Base-by-base conservation (phyloP, 768 basidiomycete species). In the Leucocoprinus leucothites region DNA sequence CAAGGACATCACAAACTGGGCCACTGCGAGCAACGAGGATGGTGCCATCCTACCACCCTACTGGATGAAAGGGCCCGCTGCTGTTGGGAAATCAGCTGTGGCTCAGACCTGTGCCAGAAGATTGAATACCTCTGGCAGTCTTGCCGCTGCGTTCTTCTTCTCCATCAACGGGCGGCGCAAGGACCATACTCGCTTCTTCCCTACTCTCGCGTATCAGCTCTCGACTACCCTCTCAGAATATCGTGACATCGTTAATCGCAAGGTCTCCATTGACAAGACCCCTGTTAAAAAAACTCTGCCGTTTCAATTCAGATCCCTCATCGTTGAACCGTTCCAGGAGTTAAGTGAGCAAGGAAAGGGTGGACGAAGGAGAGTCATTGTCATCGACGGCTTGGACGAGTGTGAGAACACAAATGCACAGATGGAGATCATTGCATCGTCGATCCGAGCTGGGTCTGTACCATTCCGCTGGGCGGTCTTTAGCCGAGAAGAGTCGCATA, bases 91-190 rank as follows among this genome's bases (percentile, higher is more conserved):
- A 28, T 51, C 56, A 3, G 26, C 56, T 7, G 16, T 57, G 1
- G 41, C 56, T 9, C 42, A 51, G 49, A 51, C 56, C 3, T 40
- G 43, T 35, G 43, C 41, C 26, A 18, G 22, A 16, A 28, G 45
- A 2, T 34, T 57, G 3, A 35, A 35, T 8, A 9, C 18, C 1
- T 18, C 42, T 1, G 21, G 56, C 0, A 25, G 22, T 6, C 56
- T 57, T 13, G 56, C 49, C 22, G 56, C 42, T 0, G 44, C 41
- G 11, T 57, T 57, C 43, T 57, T 57, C 22, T 57, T 50, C 35
- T 34, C 31, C 18, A 18, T 46, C 9, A 21, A 36, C 34, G 21
- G 24, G 26, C 18, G 45, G 14, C 31, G 31, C 5, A 26, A 38
- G 3, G 22, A 45, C 43, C 44, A 25, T 18, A 25, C 36, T 19